These are phyloP conservation scores for Saccharomycopsis lassenensis DNA, from an alignment of 805 yeast genomes.

Conservation along the genomic window DNA sequence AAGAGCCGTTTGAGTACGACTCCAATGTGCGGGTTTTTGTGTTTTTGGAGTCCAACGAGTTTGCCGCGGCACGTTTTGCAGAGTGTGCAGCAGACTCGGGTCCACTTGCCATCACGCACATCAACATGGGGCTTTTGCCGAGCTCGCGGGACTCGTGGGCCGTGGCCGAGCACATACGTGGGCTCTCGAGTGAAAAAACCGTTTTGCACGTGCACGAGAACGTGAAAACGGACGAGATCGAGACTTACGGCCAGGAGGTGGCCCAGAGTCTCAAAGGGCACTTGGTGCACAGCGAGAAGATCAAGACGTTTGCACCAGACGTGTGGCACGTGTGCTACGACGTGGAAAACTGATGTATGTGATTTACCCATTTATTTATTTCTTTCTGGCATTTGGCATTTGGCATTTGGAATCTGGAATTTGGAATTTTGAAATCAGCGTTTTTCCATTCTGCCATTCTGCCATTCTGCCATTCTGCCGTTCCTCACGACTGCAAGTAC, in stretches of 20 bases:
- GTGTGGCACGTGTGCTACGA: slow-evolving; percentile 68
- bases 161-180: slow-evolving; percentile 17
- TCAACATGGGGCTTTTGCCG: slow-evolving; percentile 75
- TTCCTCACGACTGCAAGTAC: too few species aligned
- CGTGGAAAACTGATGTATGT: too few species aligned
- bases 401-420: too few species aligned
- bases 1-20: slow-evolving; percentile 24
- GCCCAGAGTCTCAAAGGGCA: slow-evolving; percentile 13
- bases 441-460: too few species aligned
- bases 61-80: slow-evolving; percentile 33
- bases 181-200: slow-evolving; percentile 16
- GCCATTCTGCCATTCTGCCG: too few species aligned
- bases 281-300: slow-evolving; percentile 41
- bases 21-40: slow-evolving; percentile 31
- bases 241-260: slow-evolving; percentile 2
- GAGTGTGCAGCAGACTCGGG: slow-evolving; percentile 17
- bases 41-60: slow-evolving; percentile 55
- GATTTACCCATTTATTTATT: too few species aligned
- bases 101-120: slow-evolving; percentile 32
- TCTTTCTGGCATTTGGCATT: too few species aligned
- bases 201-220: slow-evolving; percentile 69
- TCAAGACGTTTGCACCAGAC: slow-evolving; percentile 83
- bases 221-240: slow-evolving; percentile 23
- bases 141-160: slow-evolving; percentile 55
- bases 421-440: too few species aligned